Evolutionary conservation across 148 eudicot species (phyloP).

Genomic region (Euryodendron excelsum): DNA sequence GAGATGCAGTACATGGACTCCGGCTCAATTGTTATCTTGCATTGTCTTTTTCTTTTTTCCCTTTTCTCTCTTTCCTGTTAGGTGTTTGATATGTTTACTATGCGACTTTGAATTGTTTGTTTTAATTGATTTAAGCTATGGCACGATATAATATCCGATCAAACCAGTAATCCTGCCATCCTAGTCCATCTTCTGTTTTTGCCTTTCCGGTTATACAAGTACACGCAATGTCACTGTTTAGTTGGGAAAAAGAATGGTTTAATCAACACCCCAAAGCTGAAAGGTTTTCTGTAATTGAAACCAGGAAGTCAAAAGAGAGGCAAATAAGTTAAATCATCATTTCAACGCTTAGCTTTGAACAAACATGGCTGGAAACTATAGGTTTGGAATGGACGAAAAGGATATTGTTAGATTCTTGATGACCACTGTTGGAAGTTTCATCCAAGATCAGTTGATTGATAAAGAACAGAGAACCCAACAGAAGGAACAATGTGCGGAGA

Average conservation of each 20-base stretch:
- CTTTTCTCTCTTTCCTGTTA: background rate
- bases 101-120: background rate
- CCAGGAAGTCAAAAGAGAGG: background rate
- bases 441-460: slow-evolving; percentile 44
- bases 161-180: background rate
- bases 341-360: background rate
- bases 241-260: background rate
- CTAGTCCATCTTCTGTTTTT: background rate
- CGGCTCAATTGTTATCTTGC: background rate
- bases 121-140: background rate
- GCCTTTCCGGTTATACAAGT: background rate
- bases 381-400: slow-evolving; percentile 37
- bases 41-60: background rate
- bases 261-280: background rate
- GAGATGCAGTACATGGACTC: background rate
- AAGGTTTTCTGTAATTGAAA: background rate
- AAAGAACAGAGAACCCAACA: slow-evolving; percentile 43
- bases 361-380: slow-evolving; percentile 37
- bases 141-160: too few species aligned
- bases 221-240: too few species aligned
- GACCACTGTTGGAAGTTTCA: slow-evolving; percentile 42
- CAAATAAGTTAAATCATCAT: background rate
- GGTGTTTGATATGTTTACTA: background rate
- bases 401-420: slow-evolving; percentile 33
- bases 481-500: slow-evolving; percentile 53